These are phyloP conservation scores for Ophiostoma montium DNA, from an alignment of 2,329 filamentous ascomycete species.

Conservation along the genomic window DNA sequence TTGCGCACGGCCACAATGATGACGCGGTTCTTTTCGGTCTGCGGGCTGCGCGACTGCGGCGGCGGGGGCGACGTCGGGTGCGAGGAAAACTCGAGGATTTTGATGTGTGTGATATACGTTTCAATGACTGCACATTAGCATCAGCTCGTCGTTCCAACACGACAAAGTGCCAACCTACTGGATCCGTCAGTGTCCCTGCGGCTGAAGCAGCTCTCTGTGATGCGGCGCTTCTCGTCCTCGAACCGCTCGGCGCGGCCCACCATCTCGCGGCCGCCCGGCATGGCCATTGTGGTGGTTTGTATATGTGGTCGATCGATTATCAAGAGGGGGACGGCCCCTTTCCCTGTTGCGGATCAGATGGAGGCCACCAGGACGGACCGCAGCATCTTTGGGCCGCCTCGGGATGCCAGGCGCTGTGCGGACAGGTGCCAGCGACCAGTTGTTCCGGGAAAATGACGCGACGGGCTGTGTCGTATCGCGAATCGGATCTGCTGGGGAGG, in stretches of 20 bases:
- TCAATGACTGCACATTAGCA: slow-evolving; percentile 47
- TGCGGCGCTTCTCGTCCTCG: slow-evolving; percentile 90
- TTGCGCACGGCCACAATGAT: slow-evolving; percentile 90
- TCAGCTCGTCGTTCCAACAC: background rate
- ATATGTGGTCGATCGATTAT: background rate
- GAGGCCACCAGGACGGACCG: too few species aligned
- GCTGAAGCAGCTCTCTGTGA: slow-evolving; percentile 86
- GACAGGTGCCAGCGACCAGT: too few species aligned
- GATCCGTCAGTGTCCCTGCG: slow-evolving; percentile 81
- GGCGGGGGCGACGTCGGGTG: slow-evolving; percentile 77
- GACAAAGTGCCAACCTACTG: slow-evolving; percentile 36
- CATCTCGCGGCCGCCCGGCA: slow-evolving; percentile 23
- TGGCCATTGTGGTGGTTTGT: slow-evolving; percentile 16
- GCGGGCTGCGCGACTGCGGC: slow-evolving; percentile 52
- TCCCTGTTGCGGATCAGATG: too few species aligned
- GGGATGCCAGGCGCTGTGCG: too few species aligned
- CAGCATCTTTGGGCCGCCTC: too few species aligned
- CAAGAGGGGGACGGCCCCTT: too few species aligned
- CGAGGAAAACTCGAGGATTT: slow-evolving; percentile 72
- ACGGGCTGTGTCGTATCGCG: too few species aligned
- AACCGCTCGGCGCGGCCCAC: slow-evolving; percentile 60
- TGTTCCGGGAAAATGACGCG: too few species aligned
- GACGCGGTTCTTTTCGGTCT: slow-evolving; percentile 74
- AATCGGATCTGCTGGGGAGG: too few species aligned
- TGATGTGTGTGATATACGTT: slow-evolving; percentile 96